These are phyloP conservation scores for Penstemon barbatus DNA, from an alignment of 257 asterid species.

Conservation along the genomic window DNA sequence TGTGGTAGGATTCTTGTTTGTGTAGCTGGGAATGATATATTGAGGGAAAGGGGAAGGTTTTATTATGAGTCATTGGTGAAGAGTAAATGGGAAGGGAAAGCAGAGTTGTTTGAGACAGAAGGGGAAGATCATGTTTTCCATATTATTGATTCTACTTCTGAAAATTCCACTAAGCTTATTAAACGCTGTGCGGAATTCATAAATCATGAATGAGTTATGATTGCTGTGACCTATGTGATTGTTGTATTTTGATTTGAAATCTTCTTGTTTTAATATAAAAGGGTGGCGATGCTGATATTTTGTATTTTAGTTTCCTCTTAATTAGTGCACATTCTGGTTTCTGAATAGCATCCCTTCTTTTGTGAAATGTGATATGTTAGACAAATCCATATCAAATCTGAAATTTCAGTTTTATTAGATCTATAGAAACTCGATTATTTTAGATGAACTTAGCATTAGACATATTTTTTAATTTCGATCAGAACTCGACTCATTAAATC, in stretches of 20 bases:
- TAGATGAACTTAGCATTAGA: no score
- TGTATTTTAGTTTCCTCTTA: background rate
- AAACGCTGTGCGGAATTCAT: slow-evolving; percentile 45
- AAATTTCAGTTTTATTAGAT: no score
- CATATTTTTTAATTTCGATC: no score
- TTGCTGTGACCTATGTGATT: background rate
- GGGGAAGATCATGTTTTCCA: slow-evolving; percentile 79
- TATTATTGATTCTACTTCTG: slow-evolving; percentile 46
- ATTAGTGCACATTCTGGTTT: background rate
- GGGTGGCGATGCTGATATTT: no score
- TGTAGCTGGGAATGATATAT: slow-evolving; percentile 64
- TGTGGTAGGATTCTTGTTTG: slow-evolving; percentile 50
- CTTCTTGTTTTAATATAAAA: background rate
- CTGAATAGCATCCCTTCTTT: background rate
- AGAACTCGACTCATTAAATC: no score
- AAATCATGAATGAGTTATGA: slow-evolving; percentile 27
- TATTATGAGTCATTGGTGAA: slow-evolving; percentile 41
- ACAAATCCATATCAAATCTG: no score
- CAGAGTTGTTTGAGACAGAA: slow-evolving; percentile 48
- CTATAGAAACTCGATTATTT: no score
- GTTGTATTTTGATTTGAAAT: background rate
- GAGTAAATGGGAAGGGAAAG: slow-evolving; percentile 58
- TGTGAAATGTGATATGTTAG: background rate
- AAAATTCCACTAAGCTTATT: slow-evolving; percentile 40
- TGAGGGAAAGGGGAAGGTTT: slow-evolving; percentile 66